Evolutionary conservation across 1,139 yeast genomes (phyloP), one percentile per base, ranked within the genome.

Genomic region (Hanseniaspora gamundiae): DNA sequence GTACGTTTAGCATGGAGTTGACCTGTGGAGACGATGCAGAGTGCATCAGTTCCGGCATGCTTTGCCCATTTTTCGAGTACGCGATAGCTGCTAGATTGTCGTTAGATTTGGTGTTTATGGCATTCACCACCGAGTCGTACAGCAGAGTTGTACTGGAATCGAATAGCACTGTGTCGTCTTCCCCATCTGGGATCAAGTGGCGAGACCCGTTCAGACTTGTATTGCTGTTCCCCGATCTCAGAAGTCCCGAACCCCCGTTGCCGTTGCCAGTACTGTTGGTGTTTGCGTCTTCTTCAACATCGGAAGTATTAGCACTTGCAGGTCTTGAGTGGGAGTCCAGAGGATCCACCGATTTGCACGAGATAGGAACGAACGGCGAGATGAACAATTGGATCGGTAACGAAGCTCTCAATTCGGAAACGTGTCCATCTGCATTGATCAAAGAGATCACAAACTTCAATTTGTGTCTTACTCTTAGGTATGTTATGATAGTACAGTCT

Each of bases 311-410:
- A 17, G 49, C 19, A 10, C 55, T 47, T 38, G 46, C 42, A 36
- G 51, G 57, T 26, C 39, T 42, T 35, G 45, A 51, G 2, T 45
- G 45, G 1, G 57, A 49, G 40, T 51, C 55, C 38, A 41, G 46
- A 41, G 51, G 47, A 42, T 53, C 54, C 14, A 42, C 61, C 4
- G 69, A 58, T 39, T 67, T 69, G 1, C 83, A 82, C 31, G 74
- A 71, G 14, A 83, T 69, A 0, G 88, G 73, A 6, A 91, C 84
- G 58, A 83, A 84, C 2, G 97, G 97, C 42, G 79, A 74, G 8
- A 78, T 66, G 54, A 76, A 81, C 7, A 81, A 58, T 33, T 65
- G 67, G 2, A 81, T 66, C 0, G 88, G 87, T 42, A 81, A 61
- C 39, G 80, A 77, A 2, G 87, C 84, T 40, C 85, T 64, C 27